Evolutionary conservation across 495 filamentous ascomycete species (phyloP).

Genomic region (Neurospora discreta): DNA sequence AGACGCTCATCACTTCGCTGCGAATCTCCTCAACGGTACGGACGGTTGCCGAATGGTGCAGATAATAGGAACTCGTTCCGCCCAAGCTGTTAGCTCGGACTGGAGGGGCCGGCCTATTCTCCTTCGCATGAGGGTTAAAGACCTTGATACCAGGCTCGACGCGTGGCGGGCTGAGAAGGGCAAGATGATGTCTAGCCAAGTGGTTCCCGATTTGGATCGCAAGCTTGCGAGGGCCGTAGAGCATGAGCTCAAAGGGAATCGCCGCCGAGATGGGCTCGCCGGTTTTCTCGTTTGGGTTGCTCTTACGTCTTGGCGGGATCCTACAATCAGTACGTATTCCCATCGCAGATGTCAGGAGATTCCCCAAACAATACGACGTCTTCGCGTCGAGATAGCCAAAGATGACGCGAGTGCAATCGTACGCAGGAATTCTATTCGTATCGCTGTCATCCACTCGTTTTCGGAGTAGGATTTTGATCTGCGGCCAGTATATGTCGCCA

Average conservation of each 20-base stretch:
- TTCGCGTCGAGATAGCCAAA: constrained; percentile 66
- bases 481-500: constrained; percentile 48
- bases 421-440: constrained; percentile 51
- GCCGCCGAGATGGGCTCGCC: constrained; percentile 39
- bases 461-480: constrained; percentile 57
- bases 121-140: constrained; percentile 50
- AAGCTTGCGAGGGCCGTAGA: constrained; percentile 68
- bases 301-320: constrained; percentile 49
- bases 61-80: constrained; percentile 1
- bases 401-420: constrained; percentile 54
- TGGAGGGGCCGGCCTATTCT: constrained; percentile 29
- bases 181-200: constrained; percentile 52
- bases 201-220: constrained; percentile 51
- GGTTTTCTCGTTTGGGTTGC: constrained; percentile 36
- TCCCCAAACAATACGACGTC: constrained; percentile 56
- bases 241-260: constrained; percentile 53
- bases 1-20: constrained; percentile 74
- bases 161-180: constrained; percentile 49
- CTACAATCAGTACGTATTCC: constrained; percentile 56
- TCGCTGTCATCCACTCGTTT: constrained; percentile 36
- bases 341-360: constrained; percentile 52
- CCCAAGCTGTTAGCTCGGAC: constrained; percentile 6
- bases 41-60: constrained; percentile 17
- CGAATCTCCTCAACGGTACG: constrained; percentile 75
- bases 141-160: constrained; percentile 54